A percentile compares a stretch with the other conserved stretches of the same genome.
Evolutionary conservation across 345 rosid genomes (phyloP).

Genomic region (Triadica sebifera): DNA sequence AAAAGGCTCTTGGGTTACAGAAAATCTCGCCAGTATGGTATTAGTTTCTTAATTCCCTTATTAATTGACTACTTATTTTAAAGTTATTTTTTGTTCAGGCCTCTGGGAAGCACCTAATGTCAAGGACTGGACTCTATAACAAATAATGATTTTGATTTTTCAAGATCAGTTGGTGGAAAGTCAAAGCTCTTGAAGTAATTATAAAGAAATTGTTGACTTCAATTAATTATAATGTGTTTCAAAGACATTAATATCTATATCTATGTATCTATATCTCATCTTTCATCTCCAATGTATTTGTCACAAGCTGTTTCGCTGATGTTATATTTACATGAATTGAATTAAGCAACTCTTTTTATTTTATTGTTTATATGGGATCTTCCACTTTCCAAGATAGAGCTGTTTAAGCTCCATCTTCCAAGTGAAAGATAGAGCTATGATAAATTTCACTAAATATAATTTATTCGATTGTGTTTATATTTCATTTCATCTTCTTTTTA

Average conservation of each 20-base stretch:
- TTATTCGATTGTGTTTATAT: too few relatives aligned
- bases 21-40: too few relatives aligned
- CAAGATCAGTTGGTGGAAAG: slow-evolving; percentile 13
- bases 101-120: slow-evolving; percentile 41
- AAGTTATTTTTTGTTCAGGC: slow-evolving; percentile 27
- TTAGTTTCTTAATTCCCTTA: neutral
- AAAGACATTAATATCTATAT: slow-evolving; percentile 7
- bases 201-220: slow-evolving; percentile 6
- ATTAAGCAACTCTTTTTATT: slow-evolving; percentile 8
- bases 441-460: too few relatives aligned
- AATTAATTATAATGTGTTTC: slow-evolving; percentile 12
- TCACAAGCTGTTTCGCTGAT: slow-evolving; percentile 17
- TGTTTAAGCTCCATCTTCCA: slow-evolving; percentile 3
- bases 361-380: slow-evolving; percentile 9
- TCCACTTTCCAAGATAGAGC: neutral
- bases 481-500: too few relatives aligned
- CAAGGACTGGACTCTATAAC: slow-evolving; percentile 39
- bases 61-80: neutral
- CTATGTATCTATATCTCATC: neutral
- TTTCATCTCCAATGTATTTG: slow-evolving; percentile 18
- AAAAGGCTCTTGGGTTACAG: too few relatives aligned
- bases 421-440: too few relatives aligned
- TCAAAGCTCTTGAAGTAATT: slow-evolving; percentile 11
- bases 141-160: slow-evolving; percentile 34
- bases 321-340: slow-evolving; percentile 18